Base-by-base conservation (phyloP, 441 rosid genomes). In the Melastoma candidum region DNA sequence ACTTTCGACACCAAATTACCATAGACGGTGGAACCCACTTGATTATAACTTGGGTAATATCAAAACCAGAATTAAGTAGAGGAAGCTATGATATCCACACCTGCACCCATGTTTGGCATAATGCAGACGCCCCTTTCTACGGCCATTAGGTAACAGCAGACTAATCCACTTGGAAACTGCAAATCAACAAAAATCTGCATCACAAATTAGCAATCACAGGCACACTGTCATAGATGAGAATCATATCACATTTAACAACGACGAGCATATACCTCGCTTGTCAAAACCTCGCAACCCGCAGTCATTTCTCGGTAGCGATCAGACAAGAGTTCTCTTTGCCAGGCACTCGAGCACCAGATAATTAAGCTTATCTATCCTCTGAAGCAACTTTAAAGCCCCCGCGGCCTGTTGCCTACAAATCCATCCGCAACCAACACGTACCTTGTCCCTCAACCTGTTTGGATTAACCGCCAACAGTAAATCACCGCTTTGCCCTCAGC, bases 331-430 rank as follows among this genome's bases (percentile, higher is more conserved):
- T 41, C 96, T 87, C 54, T 90, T 96, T 2, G 96, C 97, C 60
- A 90, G 73, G 69, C 96, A 90, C 69, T 90, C 97, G 43, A 90
- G 97, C n/a, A 90, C 92, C 8, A 90, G 75, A 72, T 90, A 90
- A 59, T 87, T 57, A 3, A 90, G 70, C 62, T 77, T 70, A 53
- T 71, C 54, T 24, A 80, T 92, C 63, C 87, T 71, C 65, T 71
- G 72, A 49, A 90, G 96, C 77, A 90, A 64, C 77, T 80, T 90
- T 13, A 81, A 80, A 36, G 96, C 96, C 0, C 92, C 48, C 54
- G 4, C 47, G 96, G 88, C 61, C 97, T 76, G 74, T 87, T 92
- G 12, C 97, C 95, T 22, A 77, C 87, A 70, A 90, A 90, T 46
- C 96, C 95, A 65, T 11, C 97, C 95, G 57, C 97, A 90, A 44